Conservation (phyloP, 2,329 filamentous ascomycete genomes). For the Chalaropsis thielavioides region DNA sequence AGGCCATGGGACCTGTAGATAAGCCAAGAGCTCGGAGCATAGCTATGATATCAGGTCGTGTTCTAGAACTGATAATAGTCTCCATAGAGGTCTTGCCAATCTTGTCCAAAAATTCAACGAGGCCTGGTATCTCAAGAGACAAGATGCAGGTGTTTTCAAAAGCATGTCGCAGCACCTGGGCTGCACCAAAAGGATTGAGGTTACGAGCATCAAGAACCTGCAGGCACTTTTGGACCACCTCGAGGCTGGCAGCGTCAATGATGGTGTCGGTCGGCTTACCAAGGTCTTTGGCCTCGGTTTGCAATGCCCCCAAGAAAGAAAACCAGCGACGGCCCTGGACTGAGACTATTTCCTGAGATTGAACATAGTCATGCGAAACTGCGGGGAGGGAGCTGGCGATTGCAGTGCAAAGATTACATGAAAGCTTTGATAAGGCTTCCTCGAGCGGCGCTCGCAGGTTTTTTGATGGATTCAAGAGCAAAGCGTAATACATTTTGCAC, state of each 20-base stretch:
- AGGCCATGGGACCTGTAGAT: slow-evolving; percentile 23
- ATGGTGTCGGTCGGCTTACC: slow-evolving; percentile 23
- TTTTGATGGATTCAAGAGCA: neutral
- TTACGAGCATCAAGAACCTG: slow-evolving; percentile 36
- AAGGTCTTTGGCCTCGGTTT: slow-evolving; percentile 21
- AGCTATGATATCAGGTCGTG: slow-evolving; percentile 49
- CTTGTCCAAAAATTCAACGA: slow-evolving; percentile 14
- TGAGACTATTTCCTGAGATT: slow-evolving; percentile 55
- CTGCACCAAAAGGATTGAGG: slow-evolving; percentile 43
- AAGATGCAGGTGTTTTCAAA: slow-evolving; percentile 13
- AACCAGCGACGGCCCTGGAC: slow-evolving; percentile 56
- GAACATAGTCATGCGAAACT: slow-evolving; percentile 60
- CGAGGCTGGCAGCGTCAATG: slow-evolving; percentile 23
- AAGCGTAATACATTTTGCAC: slow-evolving; percentile 9
- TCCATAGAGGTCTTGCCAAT: slow-evolving; percentile 20
- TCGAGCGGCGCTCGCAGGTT: slow-evolving; percentile 6
- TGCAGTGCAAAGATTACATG: slow-evolving; percentile 44
- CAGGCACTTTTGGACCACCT: slow-evolving; percentile 23
- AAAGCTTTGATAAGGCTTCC: slow-evolving; percentile 24
- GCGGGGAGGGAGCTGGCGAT: slow-evolving; percentile 68
- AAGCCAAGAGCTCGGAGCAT: slow-evolving; percentile 43
- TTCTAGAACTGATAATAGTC: slow-evolving; percentile 47
- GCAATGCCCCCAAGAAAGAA: slow-evolving; percentile 21
- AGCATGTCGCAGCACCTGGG: slow-evolving; percentile 28
- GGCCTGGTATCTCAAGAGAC: slow-evolving; percentile 1